Conservation (phyloP, 805 yeast genomes). For the Cyberlindnera amylophila region DNA sequence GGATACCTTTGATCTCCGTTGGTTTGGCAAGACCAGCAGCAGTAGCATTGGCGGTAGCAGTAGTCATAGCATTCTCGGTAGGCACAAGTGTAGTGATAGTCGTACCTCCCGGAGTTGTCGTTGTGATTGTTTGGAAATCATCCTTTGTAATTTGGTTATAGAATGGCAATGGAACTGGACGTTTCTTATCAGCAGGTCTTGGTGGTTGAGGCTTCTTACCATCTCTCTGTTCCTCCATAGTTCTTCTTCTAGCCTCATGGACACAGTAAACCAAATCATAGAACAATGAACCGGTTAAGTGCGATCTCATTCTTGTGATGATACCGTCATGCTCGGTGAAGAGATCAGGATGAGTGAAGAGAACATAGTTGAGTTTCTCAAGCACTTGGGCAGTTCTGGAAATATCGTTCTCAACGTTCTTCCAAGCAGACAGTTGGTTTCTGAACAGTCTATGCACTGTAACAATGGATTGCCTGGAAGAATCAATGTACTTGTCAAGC, state of each 20-base stretch:
- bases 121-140: conserved; percentile 78
- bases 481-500: conserved; percentile 65
- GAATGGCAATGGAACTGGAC: conserved; percentile 67
- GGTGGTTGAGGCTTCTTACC: conserved; percentile 27
- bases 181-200: conserved; percentile 18
- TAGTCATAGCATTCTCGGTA: conserved; percentile 68
- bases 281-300: conserved; percentile 83
- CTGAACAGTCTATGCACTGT: conserved; percentile 86
- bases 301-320: conserved; percentile 85
- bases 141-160: conserved; percentile 88
- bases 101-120: conserved; percentile 90
- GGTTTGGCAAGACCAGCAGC: conserved; percentile 54
- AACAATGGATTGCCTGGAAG: conserved; percentile 89
- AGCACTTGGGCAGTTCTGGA: conserved; percentile 87
- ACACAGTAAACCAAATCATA: conserved; percentile 93
- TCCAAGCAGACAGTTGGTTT: conserved; percentile 89
- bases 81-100: conserved; percentile 87
- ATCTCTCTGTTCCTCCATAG: conserved; percentile 37
- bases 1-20: conserved; percentile 64
- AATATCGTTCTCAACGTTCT: conserved; percentile 78
- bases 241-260: conserved; percentile 85
- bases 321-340: conserved; percentile 71
- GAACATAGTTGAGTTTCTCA: conserved; percentile 82
- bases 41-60: conserved; percentile 53
- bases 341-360: conserved; percentile 82